Evolutionary conservation across 352 stramenopile genomes (phyloP), one percentile per base, ranked within the genome.

Genomic region (Pythium pectinolyticum): DNA sequence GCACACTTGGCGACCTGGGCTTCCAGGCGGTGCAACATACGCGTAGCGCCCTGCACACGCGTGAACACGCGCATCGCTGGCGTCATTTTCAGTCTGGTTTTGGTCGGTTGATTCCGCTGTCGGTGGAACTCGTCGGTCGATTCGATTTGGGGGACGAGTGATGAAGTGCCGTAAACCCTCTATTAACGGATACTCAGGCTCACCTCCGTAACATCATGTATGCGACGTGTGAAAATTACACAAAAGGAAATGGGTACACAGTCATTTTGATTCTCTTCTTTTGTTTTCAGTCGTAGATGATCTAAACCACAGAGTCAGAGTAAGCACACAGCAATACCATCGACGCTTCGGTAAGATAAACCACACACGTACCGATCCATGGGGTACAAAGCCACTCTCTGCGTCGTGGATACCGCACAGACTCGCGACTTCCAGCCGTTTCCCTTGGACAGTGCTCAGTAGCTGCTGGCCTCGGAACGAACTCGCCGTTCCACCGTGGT

Each of bases 401-500:
- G 60, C 55, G 59, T 89, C 76, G 63, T 92, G 83, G 35, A 90
- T 70, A 17, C 70, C 54, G 57, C 81, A 92, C 20, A 92, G 73
- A 50, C 78, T 89, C 20, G 77, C 70, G 68, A 92, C 81, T 70
- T 90, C 72, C 19, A 92, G 78, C 0, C 83, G 81, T 45, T 85
- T 86, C 46, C 81, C 83, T 62, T 89, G 81, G 37, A 92, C 81
- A 0, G 73, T 86, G 60, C 79, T 80, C 9, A 92, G 70, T 1
- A 92, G 56, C 52, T 90, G 83, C 72, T 92, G 81, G 1, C 83
- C 83, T 51, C 81, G 79, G 22, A 78, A 90, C 14, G 76, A 85
- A 55, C 77, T 82, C 6, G 83, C 74, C 28, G 81, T 89, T 11
- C 58, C 30, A 20, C 62, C 47, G 56, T 90, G 69, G 19, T 76